Conservation (phyloP, 306 rosid genomes). For the Corylus americana region DNA sequence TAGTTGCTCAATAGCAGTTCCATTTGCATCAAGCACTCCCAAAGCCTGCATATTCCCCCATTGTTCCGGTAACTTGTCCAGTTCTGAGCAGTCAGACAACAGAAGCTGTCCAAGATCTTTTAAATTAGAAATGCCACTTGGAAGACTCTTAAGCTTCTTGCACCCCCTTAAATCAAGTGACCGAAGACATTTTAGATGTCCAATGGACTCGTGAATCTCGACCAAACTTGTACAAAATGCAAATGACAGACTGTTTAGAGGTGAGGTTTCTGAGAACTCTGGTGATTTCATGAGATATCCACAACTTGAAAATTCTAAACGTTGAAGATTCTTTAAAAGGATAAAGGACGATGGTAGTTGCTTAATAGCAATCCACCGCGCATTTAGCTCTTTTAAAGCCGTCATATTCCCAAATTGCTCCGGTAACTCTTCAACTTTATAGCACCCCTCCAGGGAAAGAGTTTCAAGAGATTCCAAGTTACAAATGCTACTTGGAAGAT, state of each 20-base stretch:
- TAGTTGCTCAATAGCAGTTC: too few relatives aligned
- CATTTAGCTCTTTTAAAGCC: rapidly evolving
- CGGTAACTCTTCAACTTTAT: too few relatives aligned
- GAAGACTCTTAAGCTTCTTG: too few relatives aligned
- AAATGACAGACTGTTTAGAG: rapidly evolving
- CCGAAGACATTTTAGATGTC: too few relatives aligned
- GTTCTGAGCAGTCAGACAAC: not conserved
- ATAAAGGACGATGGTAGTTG: not conserved
- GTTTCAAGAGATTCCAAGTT: too few relatives aligned
- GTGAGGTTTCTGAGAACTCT: not conserved
- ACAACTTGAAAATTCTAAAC: too few relatives aligned
- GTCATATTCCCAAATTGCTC: not conserved
- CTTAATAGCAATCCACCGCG: not conserved
- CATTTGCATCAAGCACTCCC: rapidly evolving
- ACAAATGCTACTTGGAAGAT: too few relatives aligned
- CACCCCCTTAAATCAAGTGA: too few relatives aligned
- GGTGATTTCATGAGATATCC: not conserved
- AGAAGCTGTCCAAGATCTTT: rapidly evolving
- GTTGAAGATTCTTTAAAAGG: not conserved
- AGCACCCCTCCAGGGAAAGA: rapidly evolving
- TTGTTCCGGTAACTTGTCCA: not conserved
- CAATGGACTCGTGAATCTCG: too few relatives aligned
- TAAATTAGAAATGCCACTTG: too few relatives aligned
- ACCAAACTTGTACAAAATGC: too few relatives aligned
- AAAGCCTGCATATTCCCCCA: too few relatives aligned